Base-by-base conservation (phyloP, 1,284 basidiomycete species). In the Porogramme epimiltina region DNA sequence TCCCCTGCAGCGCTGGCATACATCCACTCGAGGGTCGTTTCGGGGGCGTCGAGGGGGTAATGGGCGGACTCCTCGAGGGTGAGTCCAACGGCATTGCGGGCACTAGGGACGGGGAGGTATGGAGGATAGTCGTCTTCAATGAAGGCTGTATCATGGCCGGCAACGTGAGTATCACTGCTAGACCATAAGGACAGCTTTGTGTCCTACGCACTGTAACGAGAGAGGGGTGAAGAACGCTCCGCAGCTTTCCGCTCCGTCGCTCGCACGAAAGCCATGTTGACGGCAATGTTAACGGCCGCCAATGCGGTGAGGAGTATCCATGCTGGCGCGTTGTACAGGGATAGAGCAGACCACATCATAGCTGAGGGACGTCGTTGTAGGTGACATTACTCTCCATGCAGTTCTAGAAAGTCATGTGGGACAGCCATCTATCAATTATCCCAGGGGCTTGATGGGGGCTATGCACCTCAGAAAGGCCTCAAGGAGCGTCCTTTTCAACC, bases 61-160 rank as follows among this genome's bases (percentile, higher is more conserved):
- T 43, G 58, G 6, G 44, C 51, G 51, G 51, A 59, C 31, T 63
- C 61, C 42, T 63, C 61, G 42, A 60, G 25, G 13, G 43, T 3
- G 26, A 58, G 38, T 18, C 19, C 13, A 9, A 60, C 45, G 23
- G 6, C 45, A 25, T 10, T 42, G 22, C 3, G 34, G 20, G 5
- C 55, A 39, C n/a, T 6, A n/a, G 34, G 34, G 16, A 37, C n/a
- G 9, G 52, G 58, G 4, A 60, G 40, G 34, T 46, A 43, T 4
- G 53, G 34, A 2, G 58, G 52, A 16, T 53, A 51, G 28, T 60
- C 58, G 19, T 52, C 55, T 23, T 44, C 52, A 26, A 52, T n/a
- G 40, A 54, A 54, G 19, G 42, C 56, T 56, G 31, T 34, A 4
- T 19, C 19, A 24, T 20, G 40, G 42, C 16, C 23, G 34, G 18